phyloP scores from a whole-genome alignment of 768 basidiomycete genomes.

The Mrakia blollopis region DNA sequence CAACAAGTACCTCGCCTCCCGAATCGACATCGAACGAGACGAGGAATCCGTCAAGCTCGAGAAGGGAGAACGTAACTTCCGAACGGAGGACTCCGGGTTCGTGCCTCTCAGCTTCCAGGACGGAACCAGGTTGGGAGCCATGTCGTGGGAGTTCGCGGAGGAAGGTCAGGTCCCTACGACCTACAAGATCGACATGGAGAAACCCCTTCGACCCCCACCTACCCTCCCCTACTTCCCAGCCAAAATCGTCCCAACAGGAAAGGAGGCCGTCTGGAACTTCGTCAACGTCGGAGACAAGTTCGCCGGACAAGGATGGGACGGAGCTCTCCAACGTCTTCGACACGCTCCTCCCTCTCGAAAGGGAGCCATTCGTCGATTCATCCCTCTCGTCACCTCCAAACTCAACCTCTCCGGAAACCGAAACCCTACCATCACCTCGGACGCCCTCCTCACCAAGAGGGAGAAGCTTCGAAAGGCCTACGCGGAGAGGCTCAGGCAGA shows the following conservation, averaged over 20 bases:
- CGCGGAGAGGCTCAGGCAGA: neutral
- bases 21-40: constrained; percentile 32
- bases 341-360: neutral
- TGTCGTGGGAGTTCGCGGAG: constrained; percentile 28
- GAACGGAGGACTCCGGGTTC: constrained; percentile 24
- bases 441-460: neutral
- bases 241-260: constrained; percentile 3
- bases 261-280: constrained; percentile 22
- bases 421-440: neutral
- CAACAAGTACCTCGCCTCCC: constrained; percentile 20
- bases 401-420: neutral
- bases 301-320: constrained; percentile 28
- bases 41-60: constrained; percentile 20
- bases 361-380: constrained; percentile 9
- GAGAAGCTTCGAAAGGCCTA: neutral
- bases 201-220: constrained; percentile 25
- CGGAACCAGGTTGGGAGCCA: neutral
- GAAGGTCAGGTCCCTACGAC: constrained; percentile 21
- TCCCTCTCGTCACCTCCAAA: constrained; percentile 8
- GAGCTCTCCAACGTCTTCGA: neutral
- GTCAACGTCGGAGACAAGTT: constrained; percentile 33
- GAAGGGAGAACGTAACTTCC: constrained; percentile 15
- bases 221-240: constrained; percentile 17
- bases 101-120: neutral
- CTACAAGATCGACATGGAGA: constrained; percentile 29